phyloP scores from a whole-genome alignment of 2,329 filamentous ascomycete species.

The Basipetospora chlamydospora region DNA sequence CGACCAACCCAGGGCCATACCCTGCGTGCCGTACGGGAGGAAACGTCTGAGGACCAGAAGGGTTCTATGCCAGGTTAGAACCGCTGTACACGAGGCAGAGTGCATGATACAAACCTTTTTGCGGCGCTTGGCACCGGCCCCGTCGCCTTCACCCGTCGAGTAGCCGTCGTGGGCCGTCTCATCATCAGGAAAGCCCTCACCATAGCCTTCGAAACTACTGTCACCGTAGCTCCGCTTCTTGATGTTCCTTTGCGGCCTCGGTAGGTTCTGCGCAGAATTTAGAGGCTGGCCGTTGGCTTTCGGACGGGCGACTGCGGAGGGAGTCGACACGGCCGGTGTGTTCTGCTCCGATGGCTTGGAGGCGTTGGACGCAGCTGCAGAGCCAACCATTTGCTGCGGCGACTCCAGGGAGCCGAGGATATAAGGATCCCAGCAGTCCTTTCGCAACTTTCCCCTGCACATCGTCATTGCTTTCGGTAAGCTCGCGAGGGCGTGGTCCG shows the following conservation, averaged over 20 bases:
- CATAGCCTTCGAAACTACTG: slow-evolving; percentile 59
- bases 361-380: slow-evolving; percentile 16
- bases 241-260: slow-evolving; percentile 47
- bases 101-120: slow-evolving; percentile 40
- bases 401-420: slow-evolving; percentile 7
- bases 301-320: slow-evolving; percentile 19
- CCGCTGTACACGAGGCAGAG: slow-evolving; percentile 13
- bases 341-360: slow-evolving; percentile 36
- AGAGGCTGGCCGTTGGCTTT: slow-evolving; percentile 20
- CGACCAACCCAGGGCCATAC: slow-evolving; percentile 44
- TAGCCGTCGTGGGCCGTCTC: slow-evolving; percentile 40
- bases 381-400: slow-evolving; percentile 2
- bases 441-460: slow-evolving; percentile 29
- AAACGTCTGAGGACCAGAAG: slow-evolving; percentile 27
- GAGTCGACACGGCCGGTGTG: slow-evolving; percentile 29
- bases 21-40: slow-evolving; percentile 33
- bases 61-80: slow-evolving; percentile 33
- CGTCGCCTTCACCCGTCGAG: slow-evolving; percentile 56
- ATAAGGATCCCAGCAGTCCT: slow-evolving; percentile 10
- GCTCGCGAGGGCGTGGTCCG: slow-evolving; percentile 24
- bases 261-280: slow-evolving; percentile 26
- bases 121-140: slow-evolving; percentile 41
- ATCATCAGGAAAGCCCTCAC: slow-evolving; percentile 56
- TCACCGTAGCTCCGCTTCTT: slow-evolving; percentile 69
- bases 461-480: slow-evolving; percentile 40